A percentile compares a stretch with the other conserved stretches of the same genome.
Conservation (phyloP, 2,329 filamentous ascomycete species). For the Xylariaceae sp. region DNA sequence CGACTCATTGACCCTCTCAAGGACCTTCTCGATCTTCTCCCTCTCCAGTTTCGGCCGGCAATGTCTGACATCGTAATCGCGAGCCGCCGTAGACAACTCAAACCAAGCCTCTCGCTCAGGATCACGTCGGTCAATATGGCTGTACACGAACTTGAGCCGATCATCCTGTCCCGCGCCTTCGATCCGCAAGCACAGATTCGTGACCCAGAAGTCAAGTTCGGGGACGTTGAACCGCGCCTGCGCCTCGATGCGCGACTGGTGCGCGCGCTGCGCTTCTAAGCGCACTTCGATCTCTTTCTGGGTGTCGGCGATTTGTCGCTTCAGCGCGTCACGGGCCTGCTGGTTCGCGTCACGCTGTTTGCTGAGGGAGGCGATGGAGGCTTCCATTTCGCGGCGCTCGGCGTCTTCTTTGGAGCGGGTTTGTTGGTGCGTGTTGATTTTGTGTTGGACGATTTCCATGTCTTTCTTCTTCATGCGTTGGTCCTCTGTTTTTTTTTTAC, state of each 20-base stretch:
- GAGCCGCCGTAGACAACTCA: slow-evolving; percentile 74
- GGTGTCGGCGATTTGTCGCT: slow-evolving; percentile 60
- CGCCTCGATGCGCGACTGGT: slow-evolving; percentile 71
- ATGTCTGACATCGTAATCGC: slow-evolving; percentile 81
- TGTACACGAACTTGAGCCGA: slow-evolving; percentile 84
- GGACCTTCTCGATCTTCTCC: slow-evolving; percentile 70
- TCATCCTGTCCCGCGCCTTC: slow-evolving; percentile 84
- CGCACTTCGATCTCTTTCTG: slow-evolving; percentile 67
- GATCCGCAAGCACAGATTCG: slow-evolving; percentile 81
- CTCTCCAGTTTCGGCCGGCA: slow-evolving; percentile 77
- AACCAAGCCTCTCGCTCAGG: slow-evolving; percentile 92
- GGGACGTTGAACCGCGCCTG: slow-evolving; percentile 88
- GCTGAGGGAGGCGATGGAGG: slow-evolving; percentile 54
- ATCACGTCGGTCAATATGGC: slow-evolving; percentile 78
- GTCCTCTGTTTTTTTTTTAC: slow-evolving; percentile 72
- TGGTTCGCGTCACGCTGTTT: slow-evolving; percentile 59
- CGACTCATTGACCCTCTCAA: slow-evolving; percentile 78
- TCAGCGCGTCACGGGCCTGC: slow-evolving; percentile 52
- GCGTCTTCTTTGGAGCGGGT: slow-evolving; percentile 72
- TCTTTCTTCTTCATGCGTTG: slow-evolving; percentile 84
- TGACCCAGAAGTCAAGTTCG: slow-evolving; percentile 94
- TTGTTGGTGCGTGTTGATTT: slow-evolving; percentile 66
- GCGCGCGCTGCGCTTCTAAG: slow-evolving; percentile 66
- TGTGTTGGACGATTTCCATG: slow-evolving; percentile 76
- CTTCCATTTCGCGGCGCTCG: slow-evolving; percentile 72